Conservation (phyloP, 257 asterid genomes). For the Cynanchum wilfordii region DNA sequence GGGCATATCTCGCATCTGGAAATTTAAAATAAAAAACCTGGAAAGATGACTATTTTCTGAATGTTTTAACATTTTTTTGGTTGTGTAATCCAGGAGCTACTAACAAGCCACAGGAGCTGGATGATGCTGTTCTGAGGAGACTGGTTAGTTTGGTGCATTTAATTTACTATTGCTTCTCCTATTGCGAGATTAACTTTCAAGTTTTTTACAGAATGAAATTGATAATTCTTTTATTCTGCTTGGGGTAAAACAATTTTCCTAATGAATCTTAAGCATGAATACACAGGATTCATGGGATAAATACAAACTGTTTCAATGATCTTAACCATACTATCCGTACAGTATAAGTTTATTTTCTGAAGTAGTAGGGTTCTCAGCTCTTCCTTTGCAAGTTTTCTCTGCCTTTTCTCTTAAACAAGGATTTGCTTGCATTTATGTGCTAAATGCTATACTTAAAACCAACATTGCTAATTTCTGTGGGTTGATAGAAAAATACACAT, state of each 20-base stretch:
- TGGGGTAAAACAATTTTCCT: neutral
- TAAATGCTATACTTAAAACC: neutral
- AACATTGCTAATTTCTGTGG: neutral
- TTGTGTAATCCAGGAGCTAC: conserved; percentile 81
- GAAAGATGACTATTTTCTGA: neutral
- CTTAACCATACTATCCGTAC: neutral
- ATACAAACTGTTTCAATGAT: neutral
- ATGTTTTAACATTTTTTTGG: conserved; percentile 16
- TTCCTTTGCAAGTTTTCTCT: neutral
- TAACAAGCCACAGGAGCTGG: conserved; percentile 97
- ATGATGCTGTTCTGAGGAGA: conserved; percentile 98
- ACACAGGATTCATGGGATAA: neutral
- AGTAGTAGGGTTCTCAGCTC: neutral
- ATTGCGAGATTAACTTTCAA: neutral
- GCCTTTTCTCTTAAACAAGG: neutral
- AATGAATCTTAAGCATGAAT: neutral
- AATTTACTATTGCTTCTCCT: neutral
- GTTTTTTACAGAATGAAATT: neutral
- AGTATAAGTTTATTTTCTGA: neutral
- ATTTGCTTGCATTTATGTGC: neutral
- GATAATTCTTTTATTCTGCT: neutral
- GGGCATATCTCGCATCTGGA: neutral
- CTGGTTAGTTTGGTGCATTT: conserved; percentile 57
- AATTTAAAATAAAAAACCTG: neutral
- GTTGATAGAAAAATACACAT: neutral